phyloP scores from a whole-genome alignment of 176 grass and related monocot genomes.

The Zea luxurians region DNA sequence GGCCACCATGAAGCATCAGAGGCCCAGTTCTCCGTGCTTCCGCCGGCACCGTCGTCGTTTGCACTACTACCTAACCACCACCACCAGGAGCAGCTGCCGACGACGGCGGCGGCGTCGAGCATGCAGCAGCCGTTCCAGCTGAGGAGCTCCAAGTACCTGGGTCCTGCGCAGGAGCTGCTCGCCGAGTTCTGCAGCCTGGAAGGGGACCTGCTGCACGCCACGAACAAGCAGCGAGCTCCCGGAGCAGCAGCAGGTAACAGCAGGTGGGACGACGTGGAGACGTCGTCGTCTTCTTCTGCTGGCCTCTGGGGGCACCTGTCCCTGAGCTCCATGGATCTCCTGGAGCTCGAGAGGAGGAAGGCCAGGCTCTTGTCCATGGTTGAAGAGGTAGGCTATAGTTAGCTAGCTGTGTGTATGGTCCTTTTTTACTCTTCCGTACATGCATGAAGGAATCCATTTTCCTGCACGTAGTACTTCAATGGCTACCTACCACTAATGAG shows the following conservation, averaged over 20 bases:
- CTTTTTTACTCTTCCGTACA: neutral
- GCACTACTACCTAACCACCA: neutral
- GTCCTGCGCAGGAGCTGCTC: constrained; percentile 48
- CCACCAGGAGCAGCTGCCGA: neutral
- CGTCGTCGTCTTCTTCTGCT: constrained; percentile 20
- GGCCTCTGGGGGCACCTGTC: constrained; percentile 30
- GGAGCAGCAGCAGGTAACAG: neutral
- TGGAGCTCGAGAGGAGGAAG: constrained; percentile 64
- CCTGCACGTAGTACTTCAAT: no score
- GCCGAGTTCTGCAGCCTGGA: constrained; percentile 53
- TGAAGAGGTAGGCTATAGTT: constrained; percentile 52
- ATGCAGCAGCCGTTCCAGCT: constrained; percentile 45
- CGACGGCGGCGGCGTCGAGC: neutral
- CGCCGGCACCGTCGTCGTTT: neutral
- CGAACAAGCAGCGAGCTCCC: constrained; percentile 26
- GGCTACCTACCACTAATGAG: neutral
- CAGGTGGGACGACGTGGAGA: constrained; percentile 42
- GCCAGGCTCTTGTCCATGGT: constrained; percentile 58
- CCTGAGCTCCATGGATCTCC: constrained; percentile 51
- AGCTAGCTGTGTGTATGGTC: neutral
- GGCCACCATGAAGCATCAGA: neutral
- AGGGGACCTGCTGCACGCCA: constrained; percentile 24
- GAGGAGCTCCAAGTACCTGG: constrained; percentile 48
- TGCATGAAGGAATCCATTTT: neutral
- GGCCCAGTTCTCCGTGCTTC: neutral